A percentile compares a stretch with the other conserved stretches of the same genome.
These are phyloP conservation scores for Pseudogymnoascus sp. DNA, from an alignment of 2,329 filamentous ascomycete genomes.

Conservation along the genomic window DNA sequence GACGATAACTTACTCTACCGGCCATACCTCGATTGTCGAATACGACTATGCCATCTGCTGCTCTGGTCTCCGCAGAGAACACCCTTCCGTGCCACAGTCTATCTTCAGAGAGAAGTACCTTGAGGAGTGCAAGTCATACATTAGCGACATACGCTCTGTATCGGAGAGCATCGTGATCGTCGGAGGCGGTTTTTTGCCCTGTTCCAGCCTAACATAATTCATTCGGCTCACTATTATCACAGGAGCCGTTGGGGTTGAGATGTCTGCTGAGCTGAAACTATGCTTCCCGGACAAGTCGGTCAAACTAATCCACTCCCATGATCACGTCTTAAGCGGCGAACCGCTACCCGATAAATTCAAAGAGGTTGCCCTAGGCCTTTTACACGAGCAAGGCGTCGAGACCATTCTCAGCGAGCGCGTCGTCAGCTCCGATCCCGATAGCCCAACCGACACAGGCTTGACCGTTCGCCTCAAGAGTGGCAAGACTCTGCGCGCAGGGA, in stretches of 20 bases:
- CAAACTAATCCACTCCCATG: slow-evolving; percentile 67
- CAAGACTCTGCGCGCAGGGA: slow-evolving; percentile 49
- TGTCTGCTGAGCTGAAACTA: slow-evolving; percentile 69
- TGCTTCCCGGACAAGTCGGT: slow-evolving; percentile 56
- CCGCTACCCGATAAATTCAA: slow-evolving; percentile 63
- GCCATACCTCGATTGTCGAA: slow-evolving; percentile 32
- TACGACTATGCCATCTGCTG: slow-evolving; percentile 74
- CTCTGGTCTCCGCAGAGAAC: slow-evolving; percentile 60
- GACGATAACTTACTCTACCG: slow-evolving; percentile 42
- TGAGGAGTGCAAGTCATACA: slow-evolving; percentile 51
- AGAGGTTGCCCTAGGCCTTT: slow-evolving; percentile 48
- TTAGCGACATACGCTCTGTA: slow-evolving; percentile 44
- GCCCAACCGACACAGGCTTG: slow-evolving; percentile 34
- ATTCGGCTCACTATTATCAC: neutral
- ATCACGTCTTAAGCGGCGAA: slow-evolving; percentile 64
- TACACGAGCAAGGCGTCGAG: slow-evolving; percentile 56
- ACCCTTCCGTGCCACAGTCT: slow-evolving; percentile 65
- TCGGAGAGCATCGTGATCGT: slow-evolving; percentile 58
- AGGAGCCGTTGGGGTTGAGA: slow-evolving; percentile 74
- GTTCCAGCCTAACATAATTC: neutral
- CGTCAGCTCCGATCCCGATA: slow-evolving; percentile 38
- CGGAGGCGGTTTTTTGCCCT: slow-evolving; percentile 50
- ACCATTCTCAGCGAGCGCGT: slow-evolving; percentile 56
- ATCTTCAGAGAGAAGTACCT: slow-evolving; percentile 55
- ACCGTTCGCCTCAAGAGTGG: slow-evolving; percentile 49